Percentiles rank a stretch among this genome's conserved stretches.
Evolutionary conservation across 169 alveolate genomes (phyloP).

Genomic region (Sarcocystis neurona): DNA sequence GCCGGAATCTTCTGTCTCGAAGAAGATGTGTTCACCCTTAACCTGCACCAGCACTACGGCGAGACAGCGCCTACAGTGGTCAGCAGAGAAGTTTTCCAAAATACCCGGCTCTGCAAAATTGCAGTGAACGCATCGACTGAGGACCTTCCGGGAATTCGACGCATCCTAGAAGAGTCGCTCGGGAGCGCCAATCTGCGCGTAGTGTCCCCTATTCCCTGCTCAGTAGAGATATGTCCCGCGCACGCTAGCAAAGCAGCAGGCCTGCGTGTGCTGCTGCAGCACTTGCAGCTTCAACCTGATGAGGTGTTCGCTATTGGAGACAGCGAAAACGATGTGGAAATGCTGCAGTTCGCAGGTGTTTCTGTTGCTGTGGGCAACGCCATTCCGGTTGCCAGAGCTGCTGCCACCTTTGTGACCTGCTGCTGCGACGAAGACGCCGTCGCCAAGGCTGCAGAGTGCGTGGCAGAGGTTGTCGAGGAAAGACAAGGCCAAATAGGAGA

Average conservation of each 20-base stretch:
- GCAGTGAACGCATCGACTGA: slow-evolving; percentile 66
- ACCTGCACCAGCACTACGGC: slow-evolving; percentile 39
- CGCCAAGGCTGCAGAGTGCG: slow-evolving; percentile 40
- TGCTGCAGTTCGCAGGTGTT: slow-evolving; percentile 69
- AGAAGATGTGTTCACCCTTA: slow-evolving; percentile 58
- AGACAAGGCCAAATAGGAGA: neutral
- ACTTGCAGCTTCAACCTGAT: slow-evolving; percentile 65
- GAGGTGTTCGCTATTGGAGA: slow-evolving; percentile 79
- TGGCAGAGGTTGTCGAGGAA: neutral
- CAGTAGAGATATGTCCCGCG: slow-evolving; percentile 72
- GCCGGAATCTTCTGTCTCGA: slow-evolving; percentile 59
- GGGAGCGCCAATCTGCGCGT: slow-evolving; percentile 70
- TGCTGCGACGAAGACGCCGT: slow-evolving; percentile 51
- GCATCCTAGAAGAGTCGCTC: slow-evolving; percentile 66
- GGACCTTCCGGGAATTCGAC: slow-evolving; percentile 62
- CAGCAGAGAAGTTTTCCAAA: slow-evolving; percentile 3
- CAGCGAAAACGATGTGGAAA: slow-evolving; percentile 80
- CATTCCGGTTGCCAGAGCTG: slow-evolving; percentile 70
- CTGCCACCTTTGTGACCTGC: slow-evolving; percentile 66
- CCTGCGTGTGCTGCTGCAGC: slow-evolving; percentile 70
- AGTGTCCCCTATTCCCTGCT: slow-evolving; percentile 70
- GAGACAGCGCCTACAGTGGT: slow-evolving; percentile 56
- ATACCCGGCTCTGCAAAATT: slow-evolving; percentile 58
- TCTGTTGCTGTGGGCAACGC: slow-evolving; percentile 77
- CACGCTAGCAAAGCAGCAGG: slow-evolving; percentile 76